Evolutionary conservation across 768 basidiomycete species (phyloP).

Genomic region (Naganishia onofrii): DNA sequence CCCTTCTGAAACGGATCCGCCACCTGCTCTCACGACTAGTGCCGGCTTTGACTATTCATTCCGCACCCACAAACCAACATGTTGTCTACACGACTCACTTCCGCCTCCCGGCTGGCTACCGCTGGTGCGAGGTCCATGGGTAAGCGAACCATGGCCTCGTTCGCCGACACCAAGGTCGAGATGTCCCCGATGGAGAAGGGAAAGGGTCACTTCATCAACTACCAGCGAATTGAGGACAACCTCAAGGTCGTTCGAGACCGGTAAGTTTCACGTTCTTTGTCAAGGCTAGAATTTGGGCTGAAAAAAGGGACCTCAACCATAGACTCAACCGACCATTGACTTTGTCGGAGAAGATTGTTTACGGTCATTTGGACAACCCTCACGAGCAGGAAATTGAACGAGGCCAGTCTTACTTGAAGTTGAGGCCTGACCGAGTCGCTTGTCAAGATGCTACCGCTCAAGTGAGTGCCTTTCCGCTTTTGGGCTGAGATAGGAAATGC

Average conservation of each 20-base stretch:
- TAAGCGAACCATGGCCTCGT: constrained; percentile 31
- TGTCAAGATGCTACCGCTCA: constrained; percentile 58
- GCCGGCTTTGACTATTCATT: constrained; percentile 11
- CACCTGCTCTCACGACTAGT: constrained; percentile 12
- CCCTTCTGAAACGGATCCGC: not conserved
- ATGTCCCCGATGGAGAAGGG: constrained; percentile 53
- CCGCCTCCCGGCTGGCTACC: constrained; percentile 26
- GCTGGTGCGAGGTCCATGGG: constrained; percentile 19
- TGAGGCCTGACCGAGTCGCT: constrained; percentile 76
- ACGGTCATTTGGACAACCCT: constrained; percentile 64
- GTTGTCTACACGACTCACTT: constrained; percentile 30
- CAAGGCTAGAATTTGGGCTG: not conserved
- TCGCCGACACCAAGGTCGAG: constrained; percentile 49
- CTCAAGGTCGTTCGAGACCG: constrained; percentile 79
- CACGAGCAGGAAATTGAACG: constrained; percentile 61
- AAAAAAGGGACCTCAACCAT: not conserved
- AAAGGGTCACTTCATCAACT: constrained; percentile 55
- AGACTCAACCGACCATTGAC: constrained; percentile 88
- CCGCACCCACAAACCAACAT: constrained; percentile 24
- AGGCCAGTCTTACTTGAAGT: constrained; percentile 91
- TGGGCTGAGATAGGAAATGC: not conserved
- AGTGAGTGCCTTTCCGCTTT: constrained; percentile 31
- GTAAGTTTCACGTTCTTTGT: constrained; percentile 53
- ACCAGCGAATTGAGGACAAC: constrained; percentile 89
- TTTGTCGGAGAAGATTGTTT: constrained; percentile 92